A percentile compares a stretch with the other conserved stretches of the same genome.
These are phyloP conservation scores for Tetrahymena thermophila DNA, from an alignment of 73 alveolate species.

Conservation along the genomic window DNA sequence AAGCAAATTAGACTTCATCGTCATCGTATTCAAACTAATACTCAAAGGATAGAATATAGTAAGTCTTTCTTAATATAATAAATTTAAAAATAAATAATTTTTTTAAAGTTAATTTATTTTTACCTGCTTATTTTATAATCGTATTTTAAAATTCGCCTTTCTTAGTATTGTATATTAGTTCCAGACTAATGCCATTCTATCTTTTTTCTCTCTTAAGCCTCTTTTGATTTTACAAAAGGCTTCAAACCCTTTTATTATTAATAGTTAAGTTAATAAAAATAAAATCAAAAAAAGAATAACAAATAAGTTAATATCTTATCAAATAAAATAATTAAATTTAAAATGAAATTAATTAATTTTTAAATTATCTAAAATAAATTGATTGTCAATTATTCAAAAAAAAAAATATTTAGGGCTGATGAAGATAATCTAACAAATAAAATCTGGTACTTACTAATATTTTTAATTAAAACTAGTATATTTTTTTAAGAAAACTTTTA, in stretches of 20 bases:
- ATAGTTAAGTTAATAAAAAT: neutral
- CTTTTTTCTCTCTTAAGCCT: neutral
- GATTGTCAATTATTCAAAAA: no score
- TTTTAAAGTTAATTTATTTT: neutral
- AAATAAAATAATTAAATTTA: no score
- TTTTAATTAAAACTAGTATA: no score
- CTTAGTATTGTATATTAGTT: neutral
- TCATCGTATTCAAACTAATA: neutral
- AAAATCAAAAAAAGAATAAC: neutral
- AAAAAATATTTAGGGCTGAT: no score
- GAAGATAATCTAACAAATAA: no score
- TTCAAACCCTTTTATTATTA: neutral
- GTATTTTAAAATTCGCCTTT: neutral
- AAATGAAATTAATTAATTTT: no score
- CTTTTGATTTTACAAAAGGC: neutral
- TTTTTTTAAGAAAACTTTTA: no score
- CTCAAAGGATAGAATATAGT: neutral
- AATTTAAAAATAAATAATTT: neutral
- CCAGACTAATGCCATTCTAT: neutral
- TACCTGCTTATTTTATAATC: neutral
- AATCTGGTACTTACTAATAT: no score
- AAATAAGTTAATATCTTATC: neutral
- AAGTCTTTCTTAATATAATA: neutral
- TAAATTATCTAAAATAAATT: no score
- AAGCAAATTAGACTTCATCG: constrained; percentile 21